These are phyloP conservation scores for Epicoccum nigrum DNA, from an alignment of 2,329 filamentous ascomycete genomes.

Conservation along the genomic window DNA sequence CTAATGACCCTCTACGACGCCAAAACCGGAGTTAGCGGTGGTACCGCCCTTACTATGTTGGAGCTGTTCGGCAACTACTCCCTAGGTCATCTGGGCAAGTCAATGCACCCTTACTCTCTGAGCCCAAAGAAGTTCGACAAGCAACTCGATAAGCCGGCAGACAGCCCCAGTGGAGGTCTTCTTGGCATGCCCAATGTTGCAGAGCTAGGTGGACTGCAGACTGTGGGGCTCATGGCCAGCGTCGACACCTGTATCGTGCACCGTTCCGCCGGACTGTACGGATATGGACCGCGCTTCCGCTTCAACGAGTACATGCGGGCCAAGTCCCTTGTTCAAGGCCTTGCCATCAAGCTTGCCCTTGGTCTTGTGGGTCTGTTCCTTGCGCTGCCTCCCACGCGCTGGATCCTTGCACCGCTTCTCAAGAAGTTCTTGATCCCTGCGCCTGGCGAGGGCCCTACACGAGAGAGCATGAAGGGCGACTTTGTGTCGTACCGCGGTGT, in stretches of 20 bases:
- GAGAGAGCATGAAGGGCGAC: conserved; percentile 63
- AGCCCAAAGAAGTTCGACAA: conserved; percentile 52
- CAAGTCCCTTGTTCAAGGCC: conserved; percentile 55
- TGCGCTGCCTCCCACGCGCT: conserved; percentile 61
- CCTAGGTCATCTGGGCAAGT: conserved; percentile 55
- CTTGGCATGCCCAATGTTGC: conserved; percentile 61
- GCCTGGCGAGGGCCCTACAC: conserved; percentile 42
- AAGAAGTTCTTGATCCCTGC: conserved; percentile 38
- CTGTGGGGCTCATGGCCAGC: conserved; percentile 58
- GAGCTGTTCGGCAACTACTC: conserved; percentile 57
- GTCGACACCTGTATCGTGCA: conserved; percentile 65
- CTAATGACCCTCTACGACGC: conserved; percentile 60
- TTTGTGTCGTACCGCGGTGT: conserved; percentile 68
- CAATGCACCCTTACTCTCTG: conserved; percentile 59
- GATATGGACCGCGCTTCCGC: conserved; percentile 63
- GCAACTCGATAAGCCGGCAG: conserved; percentile 30
- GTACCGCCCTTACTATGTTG: conserved; percentile 70
- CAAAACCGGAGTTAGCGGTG: conserved; percentile 59
- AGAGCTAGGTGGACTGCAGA: conserved; percentile 66
- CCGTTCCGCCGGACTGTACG: conserved; percentile 63
- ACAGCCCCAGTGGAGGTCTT: conserved; percentile 44
- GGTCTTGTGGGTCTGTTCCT: conserved; percentile 53
- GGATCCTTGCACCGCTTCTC: conserved; percentile 38
- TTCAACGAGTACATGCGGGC: conserved; percentile 64
- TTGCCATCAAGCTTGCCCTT: conserved; percentile 57